phyloP scores from a whole-genome alignment of 257 asterid species.

The Solanum pimpinellifolium region DNA sequence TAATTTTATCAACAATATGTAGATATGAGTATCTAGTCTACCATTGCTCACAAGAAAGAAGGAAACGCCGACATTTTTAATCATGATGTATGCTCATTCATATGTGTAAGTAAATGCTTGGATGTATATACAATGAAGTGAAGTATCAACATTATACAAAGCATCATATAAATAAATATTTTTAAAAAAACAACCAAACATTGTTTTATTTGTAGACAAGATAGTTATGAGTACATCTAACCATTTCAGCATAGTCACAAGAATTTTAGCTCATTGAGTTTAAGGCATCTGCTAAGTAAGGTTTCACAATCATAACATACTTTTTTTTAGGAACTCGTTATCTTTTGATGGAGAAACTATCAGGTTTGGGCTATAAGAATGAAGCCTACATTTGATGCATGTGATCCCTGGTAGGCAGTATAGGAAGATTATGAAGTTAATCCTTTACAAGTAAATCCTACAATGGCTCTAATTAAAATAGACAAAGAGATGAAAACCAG shows the following conservation, averaged over 20 bases:
- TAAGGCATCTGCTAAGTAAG: slow-evolving; percentile 24
- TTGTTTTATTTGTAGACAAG: neutral
- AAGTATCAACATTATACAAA: neutral
- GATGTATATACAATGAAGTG: neutral
- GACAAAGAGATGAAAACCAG: too few species aligned
- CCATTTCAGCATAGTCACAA: slow-evolving; percentile 37
- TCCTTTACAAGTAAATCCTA: too few species aligned
- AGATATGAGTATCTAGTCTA: neutral
- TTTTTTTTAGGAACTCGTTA: slow-evolving; percentile 5
- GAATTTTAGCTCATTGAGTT: slow-evolving; percentile 19
- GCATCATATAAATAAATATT: neutral
- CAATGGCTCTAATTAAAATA: too few species aligned
- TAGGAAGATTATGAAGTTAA: too few species aligned
- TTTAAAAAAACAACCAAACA: neutral
- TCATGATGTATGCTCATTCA: neutral
- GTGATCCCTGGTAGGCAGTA: too few species aligned
- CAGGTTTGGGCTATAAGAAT: too few species aligned
- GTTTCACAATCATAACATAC: slow-evolving; percentile 24
- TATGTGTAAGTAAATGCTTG: neutral
- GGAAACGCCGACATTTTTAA: neutral
- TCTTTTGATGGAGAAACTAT: too few species aligned
- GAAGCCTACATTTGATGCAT: too few species aligned
- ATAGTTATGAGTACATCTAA: slow-evolving; percentile 3
- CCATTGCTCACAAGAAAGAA: neutral
- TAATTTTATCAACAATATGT: neutral